Conservation (phyloP, 2,329 filamentous ascomycete species). For the Westerdykella aurantiaca region DNA sequence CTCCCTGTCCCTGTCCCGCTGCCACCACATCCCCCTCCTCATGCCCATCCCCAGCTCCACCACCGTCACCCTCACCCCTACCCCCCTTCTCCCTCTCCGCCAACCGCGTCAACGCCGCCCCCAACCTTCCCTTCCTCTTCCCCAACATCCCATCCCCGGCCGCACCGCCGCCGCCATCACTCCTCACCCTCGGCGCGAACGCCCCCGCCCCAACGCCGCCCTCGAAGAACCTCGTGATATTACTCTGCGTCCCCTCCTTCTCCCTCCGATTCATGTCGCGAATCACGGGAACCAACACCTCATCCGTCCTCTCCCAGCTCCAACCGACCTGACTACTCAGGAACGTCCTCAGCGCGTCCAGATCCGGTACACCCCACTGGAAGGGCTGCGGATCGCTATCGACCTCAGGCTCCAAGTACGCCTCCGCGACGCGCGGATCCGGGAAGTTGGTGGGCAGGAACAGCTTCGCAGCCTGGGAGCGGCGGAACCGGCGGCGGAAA, state of each 20-base stretch:
- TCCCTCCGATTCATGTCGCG: conserved; percentile 88
- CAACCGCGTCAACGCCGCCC: conserved; percentile 27
- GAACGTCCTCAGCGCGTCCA: conserved; percentile 76
- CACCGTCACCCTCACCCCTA: conserved; percentile 16
- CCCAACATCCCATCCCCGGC: conserved; percentile 50
- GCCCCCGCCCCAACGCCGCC: conserved; percentile 66
- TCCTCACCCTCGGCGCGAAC: conserved; percentile 64
- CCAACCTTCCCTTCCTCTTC: conserved; percentile 25
- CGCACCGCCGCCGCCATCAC: conserved; percentile 42
- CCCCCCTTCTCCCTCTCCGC: conserved; percentile 23
- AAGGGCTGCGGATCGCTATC: conserved; percentile 73
- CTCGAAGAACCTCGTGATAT: conserved; percentile 89
- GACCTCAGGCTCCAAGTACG: conserved; percentile 82
- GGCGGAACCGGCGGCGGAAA: conserved; percentile 84
- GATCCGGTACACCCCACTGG: conserved; percentile 92
- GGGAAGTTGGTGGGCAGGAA: conserved; percentile 82
- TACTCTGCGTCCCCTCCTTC: conserved; percentile 86
- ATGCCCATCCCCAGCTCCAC: conserved; percentile 10
- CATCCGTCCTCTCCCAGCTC: conserved; percentile 85
- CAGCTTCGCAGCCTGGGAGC: conserved; percentile 70
- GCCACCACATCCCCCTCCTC: conserved; percentile 10
- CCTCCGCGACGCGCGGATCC: conserved; percentile 67
- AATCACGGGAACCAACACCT: conserved; percentile 92
- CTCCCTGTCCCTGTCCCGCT: not conserved
- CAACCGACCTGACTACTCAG: conserved; percentile 91